Base-by-base conservation (phyloP, 257 asterid species). In the Jacaranda mimosifolia region DNA sequence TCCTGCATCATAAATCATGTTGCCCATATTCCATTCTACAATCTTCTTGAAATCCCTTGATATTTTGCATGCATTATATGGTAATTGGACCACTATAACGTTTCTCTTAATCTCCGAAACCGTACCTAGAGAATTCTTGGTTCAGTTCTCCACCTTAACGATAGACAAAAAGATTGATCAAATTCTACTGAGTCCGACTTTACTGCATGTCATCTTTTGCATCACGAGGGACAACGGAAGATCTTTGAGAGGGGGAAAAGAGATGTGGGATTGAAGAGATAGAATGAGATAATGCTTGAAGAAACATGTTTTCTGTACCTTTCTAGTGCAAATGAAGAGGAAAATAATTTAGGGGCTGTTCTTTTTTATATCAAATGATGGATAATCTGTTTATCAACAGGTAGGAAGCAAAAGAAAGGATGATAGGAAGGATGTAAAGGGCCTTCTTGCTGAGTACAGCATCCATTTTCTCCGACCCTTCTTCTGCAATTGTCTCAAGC, bases 401-500 rank as follows among this genome's bases (percentile, higher is more conserved):
- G 86, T 72, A 89, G 43, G 77, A 82, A 6, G 65, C 73, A 7
- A 88, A 43, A 36, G 90, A 84, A 21, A 86, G 71, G 75, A 81
- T 13, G 40, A 85, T 15, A 0, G 88, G 86, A 53, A 86, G 59
- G 74, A 86, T 58, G 64, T 77, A 82, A 46, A 82, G 18, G 8
- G 82, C 69, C 81, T 65, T 79, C 65, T 79, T 81, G 72, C 75
- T n/a, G 56, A 52, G 6, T 9, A 55, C 71, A 49, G 62, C 59
- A 46, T 74, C 73, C 70, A 72, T 64, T 59, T 36, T 80, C 74
- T 80, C 85, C 9, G 79, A 63, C 14, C 83, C 87, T 84, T 90
- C 92, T 77, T 88, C 89, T 39, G 73, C 69, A 76, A 90, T 90
- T 7, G 90, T 90, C 68, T 90, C 90, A 6, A 86, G 85, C 51